Evolutionary conservation across 345 rosid species (phyloP).

Genomic region (Excoecaria agallocha): DNA sequence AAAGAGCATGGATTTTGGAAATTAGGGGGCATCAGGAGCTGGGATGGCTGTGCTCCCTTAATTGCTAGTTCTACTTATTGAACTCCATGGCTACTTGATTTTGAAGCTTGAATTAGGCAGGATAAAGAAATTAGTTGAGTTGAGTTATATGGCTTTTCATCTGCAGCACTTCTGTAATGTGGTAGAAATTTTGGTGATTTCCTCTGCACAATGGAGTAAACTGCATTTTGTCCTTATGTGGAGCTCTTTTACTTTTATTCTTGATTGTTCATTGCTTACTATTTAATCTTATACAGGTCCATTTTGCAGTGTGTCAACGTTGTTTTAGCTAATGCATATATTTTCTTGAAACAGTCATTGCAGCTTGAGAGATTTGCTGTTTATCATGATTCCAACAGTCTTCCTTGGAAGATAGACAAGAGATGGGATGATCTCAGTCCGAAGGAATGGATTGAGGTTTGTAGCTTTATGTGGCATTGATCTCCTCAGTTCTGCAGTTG

Average conservation of each 20-base stretch:
- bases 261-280: constrained; percentile 13
- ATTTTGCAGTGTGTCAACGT: neutral
- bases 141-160: neutral
- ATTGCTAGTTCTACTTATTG: neutral
- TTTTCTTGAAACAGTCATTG: constrained; percentile 61
- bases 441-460: constrained; percentile 91
- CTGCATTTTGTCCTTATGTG: too few species aligned
- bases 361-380: constrained; percentile 92
- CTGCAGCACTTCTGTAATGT: neutral
- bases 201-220: too few species aligned
- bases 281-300: constrained; percentile 7
- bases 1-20: neutral
- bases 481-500: neutral
- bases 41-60: neutral
- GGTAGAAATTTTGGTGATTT: too few species aligned
- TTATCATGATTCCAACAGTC: constrained; percentile 83
- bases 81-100: neutral
- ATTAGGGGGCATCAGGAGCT: neutral
- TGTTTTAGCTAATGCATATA: constrained; percentile 27
- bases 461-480: constrained; percentile 24
- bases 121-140: neutral
- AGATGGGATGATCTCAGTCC: constrained; percentile 92
- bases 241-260: neutral
- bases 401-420: constrained; percentile 79
- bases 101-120: neutral